Evolutionary conservation across 768 basidiomycete genomes (phyloP).

Genomic region (Tylopilus sp.): DNA sequence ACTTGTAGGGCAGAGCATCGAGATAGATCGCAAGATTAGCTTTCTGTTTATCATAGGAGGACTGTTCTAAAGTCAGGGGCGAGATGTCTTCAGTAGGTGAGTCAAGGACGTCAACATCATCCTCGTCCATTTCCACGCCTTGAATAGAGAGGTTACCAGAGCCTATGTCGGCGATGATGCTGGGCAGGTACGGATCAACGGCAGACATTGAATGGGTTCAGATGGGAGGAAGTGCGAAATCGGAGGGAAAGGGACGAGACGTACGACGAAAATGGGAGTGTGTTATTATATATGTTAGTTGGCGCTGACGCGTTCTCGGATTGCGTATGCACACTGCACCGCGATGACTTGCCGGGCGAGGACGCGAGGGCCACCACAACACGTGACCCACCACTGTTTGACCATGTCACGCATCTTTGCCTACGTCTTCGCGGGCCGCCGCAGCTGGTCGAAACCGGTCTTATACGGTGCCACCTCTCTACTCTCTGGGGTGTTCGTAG

Average conservation of each 20-base stretch:
- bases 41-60: constrained; percentile 54
- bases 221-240: constrained; percentile 17
- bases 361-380: not conserved
- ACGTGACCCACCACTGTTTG: constrained; percentile 11
- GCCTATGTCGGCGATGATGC: constrained; percentile 25
- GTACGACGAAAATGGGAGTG: constrained; percentile 18
- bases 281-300: constrained; percentile 14
- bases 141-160: constrained; percentile 22
- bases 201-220: constrained; percentile 18
- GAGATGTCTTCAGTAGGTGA: constrained; percentile 37
- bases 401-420: constrained; percentile 8
- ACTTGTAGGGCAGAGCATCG: constrained; percentile 66
- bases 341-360: not conserved
- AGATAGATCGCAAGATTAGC: constrained; percentile 64
- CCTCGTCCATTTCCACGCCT: constrained; percentile 52
- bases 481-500: constrained; percentile 26
- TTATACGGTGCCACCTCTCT: constrained; percentile 35
- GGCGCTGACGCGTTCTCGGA: constrained; percentile 29
- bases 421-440: not conserved
- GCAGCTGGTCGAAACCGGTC: constrained; percentile 20
- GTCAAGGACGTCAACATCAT: constrained; percentile 45
- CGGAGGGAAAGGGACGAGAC: constrained; percentile 20
- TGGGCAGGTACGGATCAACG: constrained; percentile 19
- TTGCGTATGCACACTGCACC: constrained; percentile 12
- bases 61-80: constrained; percentile 23